Base-by-base conservation (phyloP, 192 early-diverging fungal genomes). In the Coemansia sp. region DNA sequence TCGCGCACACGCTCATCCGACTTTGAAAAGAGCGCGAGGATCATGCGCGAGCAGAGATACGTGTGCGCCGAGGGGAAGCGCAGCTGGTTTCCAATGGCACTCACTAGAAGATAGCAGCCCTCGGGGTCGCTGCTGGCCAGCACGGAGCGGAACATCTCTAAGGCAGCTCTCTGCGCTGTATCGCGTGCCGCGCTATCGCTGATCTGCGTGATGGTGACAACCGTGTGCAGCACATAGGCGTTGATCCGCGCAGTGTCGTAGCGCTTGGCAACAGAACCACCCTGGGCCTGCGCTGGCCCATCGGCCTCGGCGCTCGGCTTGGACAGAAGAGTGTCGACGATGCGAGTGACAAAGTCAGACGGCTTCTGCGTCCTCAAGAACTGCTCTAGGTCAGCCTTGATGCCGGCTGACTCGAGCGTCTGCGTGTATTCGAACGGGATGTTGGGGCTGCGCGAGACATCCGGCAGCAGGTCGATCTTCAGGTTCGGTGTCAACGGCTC, bases 31-130 rank as follows among this genome's bases (percentile, higher is more conserved):
- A 98, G 78, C 55, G 87, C 85, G 27, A 98, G 73, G 26, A 98
- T 66, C 19, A 91, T 81, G 53, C 85, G 85, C 65, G 90, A 93
- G 68, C 94, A 97, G 58, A 93, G 92, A 57, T 91, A 88, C 11
- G 96, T 98, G 60, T 98, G 96, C 29, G 85, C 86, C 71, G 93
- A 96, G n/a, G 96, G 94, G 77, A 89, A 96, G 53, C 96, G 84
- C 62, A 98, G 80, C 66, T 97, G 96, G 72, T 97, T 96, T 35
- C 92, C 91, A 58, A 98, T 90, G 6, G 90, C 92, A 53, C 81
- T 91, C 44, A 97, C 66, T 48, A 97, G 78, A 45, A 91, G 60
- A 58, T 97, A 96, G n/a, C 92, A 84, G 10, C 89, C 86, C 78
- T 63, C 69, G 17, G 72, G 33, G 13, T 60, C 55, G 29, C 93